Base-by-base conservation (phyloP, 2,329 filamentous ascomycete genomes). In the Ophiostoma pallidulum region DNA sequence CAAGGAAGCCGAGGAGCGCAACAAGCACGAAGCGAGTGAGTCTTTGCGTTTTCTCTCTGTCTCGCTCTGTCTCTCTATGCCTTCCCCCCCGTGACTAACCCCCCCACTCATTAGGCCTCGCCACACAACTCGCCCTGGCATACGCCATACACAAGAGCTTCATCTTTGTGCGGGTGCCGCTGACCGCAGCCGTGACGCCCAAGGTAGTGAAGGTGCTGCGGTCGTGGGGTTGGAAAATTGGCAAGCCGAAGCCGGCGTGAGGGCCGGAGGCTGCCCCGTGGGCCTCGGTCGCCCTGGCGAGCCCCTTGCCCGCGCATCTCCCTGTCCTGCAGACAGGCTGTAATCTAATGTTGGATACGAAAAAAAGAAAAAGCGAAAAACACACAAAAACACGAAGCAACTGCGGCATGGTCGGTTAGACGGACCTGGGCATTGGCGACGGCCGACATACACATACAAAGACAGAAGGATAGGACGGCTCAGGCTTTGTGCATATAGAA, bases 121-220 rank as follows among this genome's bases (percentile, higher is more conserved):
- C 73, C 44, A 97, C 92, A 8, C 89, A 96, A 62, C 71, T 98
- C 26, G 89, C 87, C 14, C 75, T 98, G 41, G 92, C 92, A 12
- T 98, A 98, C 61, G 91, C 91, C 24, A 87, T 98, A 50, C 92
- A 98, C 73, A 98, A 98, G 70, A 94, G 86, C 57, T 88, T 97
- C 65, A 96, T 98, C 59, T 95, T 98, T 65, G 66, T 97, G 55
- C 80, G 92, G n/a, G 88, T 98, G 9, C 92, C 92, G 8, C 68
- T 97, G 54, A 92, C 92, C 1, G 89, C 87, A 12, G 91, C 89
- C 3, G 74, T 97, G 29, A 89, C 87, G 8, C 92, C 92, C 2
- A 96, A 94, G 66, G 82, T 97, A n/a, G 92, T 96, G 59, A 94
- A 88, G 66, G 78, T 81, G 12, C 71, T 98, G 24, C 74, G 91